Evolutionary conservation across 106 monocot species (phyloP), one percentile per base, ranked within the genome.

Genomic region (Phalaenopsis aphrodite): DNA sequence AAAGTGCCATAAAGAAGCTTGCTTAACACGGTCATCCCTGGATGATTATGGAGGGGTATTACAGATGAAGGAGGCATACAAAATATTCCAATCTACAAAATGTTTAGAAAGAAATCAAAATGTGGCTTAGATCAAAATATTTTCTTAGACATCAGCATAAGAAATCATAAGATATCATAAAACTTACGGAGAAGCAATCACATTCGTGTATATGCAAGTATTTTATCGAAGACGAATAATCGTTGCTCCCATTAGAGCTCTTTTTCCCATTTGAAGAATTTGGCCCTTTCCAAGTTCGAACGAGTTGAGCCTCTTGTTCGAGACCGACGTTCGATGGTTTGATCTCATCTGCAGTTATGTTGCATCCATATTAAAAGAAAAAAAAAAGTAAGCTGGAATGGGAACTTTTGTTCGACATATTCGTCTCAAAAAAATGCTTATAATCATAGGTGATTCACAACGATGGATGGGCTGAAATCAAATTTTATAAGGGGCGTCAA

Each of bases 11-110:
- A 98, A 38, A 98, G 77, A 79, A 98, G 89, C 82, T 98, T 98
- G 86, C 97, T 94, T 56, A 98, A 80, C 24, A 98, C 97, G 21
- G 94, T 98, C 97, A 98, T 98, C 43, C 92, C 94, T 2, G 97
- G 97, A 81, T 98, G 97, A 83, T 98, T 92, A 78, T 98, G 97
- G 68, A 98, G 94, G 36, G 97, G 97, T 67, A 95, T 93, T 21
- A 93, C 49, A 56, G 91, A 89, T 55, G 89, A 89, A 76, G 93
- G 85, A 42, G 95, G 91, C 91, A 93, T 88, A 80, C 89, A 91
- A 80, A 95, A 95, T 82, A 95, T 93, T 75, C 95, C 95, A 38
- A 95, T 93, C 95, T 95, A 88, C 43, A 83, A 83, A 37, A 65
- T 46, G 45, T 77, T 80, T 72, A 46, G 8, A 79, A 43, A 43